These are phyloP conservation scores for Triticum aestivum DNA, from an alignment of 176 grass and related monocot species.

Conservation along the genomic window IWGSC_CS_RefSeq_v2.1 NC_057800.1:58353589-58354088, in stretches of 20 bases:
- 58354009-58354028: not conserved
- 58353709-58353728: not conserved
- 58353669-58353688: not conserved
- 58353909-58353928: constrained; percentile 16
- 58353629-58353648: too few relatives aligned
- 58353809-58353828: constrained; percentile 12
- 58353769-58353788: constrained; percentile 32
- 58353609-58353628: too few relatives aligned
- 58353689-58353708: not conserved
- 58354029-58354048: not conserved
- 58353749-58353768: constrained; percentile 5
- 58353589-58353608: too few relatives aligned
- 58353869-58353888: not conserved
- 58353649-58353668: not conserved
- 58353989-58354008: not conserved
- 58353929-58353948: constrained; percentile 44
- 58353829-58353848: constrained; percentile 11
- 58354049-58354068: not conserved
- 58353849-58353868: not conserved
- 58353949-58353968: not conserved
- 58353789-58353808: constrained; percentile 5
- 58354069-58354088: not conserved
- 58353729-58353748: constrained; percentile 11
- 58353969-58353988: not conserved
- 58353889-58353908: not conserved